Percentiles rank a stretch among this genome's conserved stretches.
Conservation (phyloP, 2,329 filamentous ascomycete species). For the Trichoderma brevicompactum region DNA sequence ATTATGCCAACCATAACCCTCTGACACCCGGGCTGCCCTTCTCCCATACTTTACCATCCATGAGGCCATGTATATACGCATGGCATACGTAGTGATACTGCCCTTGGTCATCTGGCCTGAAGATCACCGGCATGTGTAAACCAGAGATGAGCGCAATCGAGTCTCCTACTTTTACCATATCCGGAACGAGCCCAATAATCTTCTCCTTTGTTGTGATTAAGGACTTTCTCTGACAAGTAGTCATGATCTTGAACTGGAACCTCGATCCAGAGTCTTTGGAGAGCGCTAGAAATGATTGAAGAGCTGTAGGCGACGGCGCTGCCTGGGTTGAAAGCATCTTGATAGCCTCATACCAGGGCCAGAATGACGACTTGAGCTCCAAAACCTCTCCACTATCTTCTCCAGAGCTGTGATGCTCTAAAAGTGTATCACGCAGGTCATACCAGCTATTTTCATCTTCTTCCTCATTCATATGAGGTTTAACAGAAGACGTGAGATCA, state of each 20-base stretch:
- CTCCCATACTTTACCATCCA: neutral
- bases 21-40: neutral
- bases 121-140: neutral
- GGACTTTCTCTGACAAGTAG: neutral
- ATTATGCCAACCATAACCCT: neutral
- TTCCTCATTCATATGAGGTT: neutral
- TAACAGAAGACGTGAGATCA: neutral
- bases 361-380: conserved; percentile 5
- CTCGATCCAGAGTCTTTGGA: neutral
- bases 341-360: neutral
- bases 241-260: neutral
- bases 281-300: conserved; percentile 2
- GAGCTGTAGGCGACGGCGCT: neutral
- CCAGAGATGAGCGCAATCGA: conserved; percentile 1
- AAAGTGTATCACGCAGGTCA: neutral
- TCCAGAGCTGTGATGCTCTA: neutral
- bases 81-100: neutral
- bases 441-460: neutral
- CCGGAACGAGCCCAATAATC: neutral
- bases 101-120: neutral
- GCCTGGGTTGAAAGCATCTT: neutral
- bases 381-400: neutral
- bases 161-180: neutral
- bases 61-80: neutral
- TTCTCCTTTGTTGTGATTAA: neutral